phyloP scores from a whole-genome alignment of 371 early-diverging fungal genomes.

The Thermomucor indicae-seudaticae region DNA sequence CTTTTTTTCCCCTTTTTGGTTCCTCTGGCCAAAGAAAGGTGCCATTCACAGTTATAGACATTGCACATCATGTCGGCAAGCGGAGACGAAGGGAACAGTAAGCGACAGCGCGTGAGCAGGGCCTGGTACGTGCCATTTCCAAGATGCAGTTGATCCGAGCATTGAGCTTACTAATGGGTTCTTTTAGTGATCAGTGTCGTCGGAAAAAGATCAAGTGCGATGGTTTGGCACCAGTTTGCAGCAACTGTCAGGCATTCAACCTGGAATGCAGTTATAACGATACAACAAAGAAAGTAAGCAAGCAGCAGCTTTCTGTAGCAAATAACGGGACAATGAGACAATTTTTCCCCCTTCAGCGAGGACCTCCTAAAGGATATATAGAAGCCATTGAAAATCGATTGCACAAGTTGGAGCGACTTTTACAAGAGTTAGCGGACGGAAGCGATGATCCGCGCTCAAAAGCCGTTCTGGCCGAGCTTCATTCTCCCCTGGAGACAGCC shows the following conservation, averaged over 20 bases:
- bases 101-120: slow-evolving; percentile 43
- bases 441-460: slow-evolving; percentile 51
- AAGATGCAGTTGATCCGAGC: background rate
- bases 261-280: slow-evolving; percentile 43
- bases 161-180: background rate
- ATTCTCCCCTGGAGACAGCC: slow-evolving; percentile 45
- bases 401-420: slow-evolving; percentile 54
- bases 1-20: no score
- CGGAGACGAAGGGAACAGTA: slow-evolving; percentile 15
- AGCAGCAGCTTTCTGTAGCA: slow-evolving; percentile 1
- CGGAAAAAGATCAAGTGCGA: slow-evolving; percentile 67
- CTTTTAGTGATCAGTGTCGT: slow-evolving; percentile 52
- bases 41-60: background rate
- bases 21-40: background rate
- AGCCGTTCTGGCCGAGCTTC: slow-evolving; percentile 52
- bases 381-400: slow-evolving; percentile 69
- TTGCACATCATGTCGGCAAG: slow-evolving; percentile 10
- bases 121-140: slow-evolving; percentile 33
- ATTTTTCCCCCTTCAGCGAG: slow-evolving; percentile 31
- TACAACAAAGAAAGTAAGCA: slow-evolving; percentile 40
- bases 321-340: background rate
- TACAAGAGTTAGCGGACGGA: slow-evolving; percentile 47
- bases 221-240: slow-evolving; percentile 50
- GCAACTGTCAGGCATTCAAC: slow-evolving; percentile 37
- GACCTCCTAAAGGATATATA: slow-evolving; percentile 71